A percentile compares a stretch with the other conserved stretches of the same genome.
These are phyloP conservation scores for Entonaema liquescens DNA, from an alignment of 495 filamentous ascomycete species.

Conservation along the genomic window DNA sequence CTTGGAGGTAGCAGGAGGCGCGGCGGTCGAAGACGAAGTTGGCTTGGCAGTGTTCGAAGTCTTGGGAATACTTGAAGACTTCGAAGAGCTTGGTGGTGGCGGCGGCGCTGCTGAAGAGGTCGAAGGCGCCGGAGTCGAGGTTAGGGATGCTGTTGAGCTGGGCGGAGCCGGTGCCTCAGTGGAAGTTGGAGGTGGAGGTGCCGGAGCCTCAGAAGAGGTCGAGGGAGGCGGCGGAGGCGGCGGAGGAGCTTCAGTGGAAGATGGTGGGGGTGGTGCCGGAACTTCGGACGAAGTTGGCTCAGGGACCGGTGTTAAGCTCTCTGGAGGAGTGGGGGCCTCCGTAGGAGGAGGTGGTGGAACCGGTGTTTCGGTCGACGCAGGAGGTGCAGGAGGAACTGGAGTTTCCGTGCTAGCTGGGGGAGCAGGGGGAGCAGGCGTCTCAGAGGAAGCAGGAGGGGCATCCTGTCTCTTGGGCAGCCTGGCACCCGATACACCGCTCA, in stretches of 20 bases:
- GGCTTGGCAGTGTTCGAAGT: background rate
- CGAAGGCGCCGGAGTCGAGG: background rate
- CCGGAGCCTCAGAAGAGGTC: no score
- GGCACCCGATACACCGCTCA: conserved; percentile 34
- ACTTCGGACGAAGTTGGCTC: background rate
- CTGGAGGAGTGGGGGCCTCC: conserved; percentile 7
- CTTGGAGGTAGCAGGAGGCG: background rate
- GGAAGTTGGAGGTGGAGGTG: conserved; percentile 12
- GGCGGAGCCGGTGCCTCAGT: background rate
- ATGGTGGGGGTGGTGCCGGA: background rate
- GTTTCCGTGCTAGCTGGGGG: conserved; percentile 1
- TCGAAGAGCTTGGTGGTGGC: conserved; percentile 3
- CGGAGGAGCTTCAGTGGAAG: background rate
- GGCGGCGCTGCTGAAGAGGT: background rate
- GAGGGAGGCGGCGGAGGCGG: no score
- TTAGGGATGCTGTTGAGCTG: no score
- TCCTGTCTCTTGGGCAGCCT: conserved; percentile 33
- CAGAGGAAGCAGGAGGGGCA: conserved; percentile 9
- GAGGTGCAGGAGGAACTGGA: conserved; percentile 14
- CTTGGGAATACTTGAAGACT: background rate
- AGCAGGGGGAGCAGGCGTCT: conserved; percentile 1
- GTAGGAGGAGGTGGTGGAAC: conserved; percentile 4
- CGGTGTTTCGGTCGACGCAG: conserved; percentile 3
- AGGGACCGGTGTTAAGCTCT: background rate
- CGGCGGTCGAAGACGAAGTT: background rate